Evolutionary conservation across 371 early-diverging fungal species (phyloP), one percentile per base, ranked within the genome.

Genomic region (Umbelopsis sp.): DNA sequence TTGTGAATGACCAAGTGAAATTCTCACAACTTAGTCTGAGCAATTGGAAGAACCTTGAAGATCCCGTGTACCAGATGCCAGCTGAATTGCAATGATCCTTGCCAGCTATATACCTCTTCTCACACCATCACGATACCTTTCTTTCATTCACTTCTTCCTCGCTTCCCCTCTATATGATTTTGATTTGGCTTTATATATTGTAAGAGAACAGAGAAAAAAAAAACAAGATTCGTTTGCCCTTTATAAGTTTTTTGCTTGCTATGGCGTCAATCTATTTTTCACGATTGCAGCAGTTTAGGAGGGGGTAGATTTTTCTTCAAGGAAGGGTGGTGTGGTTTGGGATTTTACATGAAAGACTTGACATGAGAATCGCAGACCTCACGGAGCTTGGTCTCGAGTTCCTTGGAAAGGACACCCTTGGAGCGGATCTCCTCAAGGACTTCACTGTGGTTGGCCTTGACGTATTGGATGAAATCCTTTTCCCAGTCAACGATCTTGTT

Each of bases 401-500:
- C 88, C 83, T 83, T 83, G 76, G 80, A 83, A 67, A 80, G 65
- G 64, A 83, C 83, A 76, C 92, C 91, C 78, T 96, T 89, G 81
- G 87, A 86, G 85, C 92, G 92, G 89, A 98, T 97, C 74, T 92
- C 82, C 50, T 94, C 91, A 71, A 97, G 89, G 70, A 95, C 80
- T 65, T 92, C 94, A 70, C 84, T 80, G 85, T 96, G 95, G 85
- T 93, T 93, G 72, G 93, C 82, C 72, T 88, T 86, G 76, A 97
- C 80, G 90, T 93, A 87, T 69, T 95, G 93, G 72, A 96, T 86
- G 80, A 97, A 90, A 74, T 91, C 92, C 72, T 87, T 84, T 87
- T 98, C 98, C 80, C 93, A 96, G 70, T 92, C 93, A 74, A 88
- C 89, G 72, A 97, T 89, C 76, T 91, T 89, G 84, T 89, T 87